Evolutionary conservation across 1,139 yeast genomes (phyloP).

Genomic region (Yamadazyma friedrichii): DNA sequence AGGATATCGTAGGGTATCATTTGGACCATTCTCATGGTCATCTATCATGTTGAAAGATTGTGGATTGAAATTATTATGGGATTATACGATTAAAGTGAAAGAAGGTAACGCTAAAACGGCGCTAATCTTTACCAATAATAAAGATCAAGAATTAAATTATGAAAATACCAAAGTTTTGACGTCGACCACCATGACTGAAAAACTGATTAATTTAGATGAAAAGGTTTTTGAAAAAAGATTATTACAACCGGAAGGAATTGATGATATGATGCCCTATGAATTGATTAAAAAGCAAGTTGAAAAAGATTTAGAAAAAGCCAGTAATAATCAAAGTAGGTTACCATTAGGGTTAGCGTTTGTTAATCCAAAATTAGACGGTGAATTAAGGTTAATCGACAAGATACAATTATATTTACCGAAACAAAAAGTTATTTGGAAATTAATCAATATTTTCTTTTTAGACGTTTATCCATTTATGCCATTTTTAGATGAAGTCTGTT

Average conservation of each 20-base stretch:
- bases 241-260: constrained; percentile 36
- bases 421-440: constrained; percentile 31
- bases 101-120: constrained; percentile 23
- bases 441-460: constrained; percentile 29
- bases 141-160: constrained; percentile 21
- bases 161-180: constrained; percentile 25
- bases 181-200: constrained; percentile 12
- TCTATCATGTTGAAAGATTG: constrained; percentile 49
- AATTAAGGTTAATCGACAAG: constrained; percentile 30
- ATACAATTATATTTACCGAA: constrained; percentile 33
- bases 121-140: constrained; percentile 17
- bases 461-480: constrained; percentile 39
- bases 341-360: constrained; percentile 30
- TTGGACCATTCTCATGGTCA: constrained; percentile 52
- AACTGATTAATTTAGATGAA: constrained; percentile 19
- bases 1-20: constrained; percentile 31
- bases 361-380: constrained; percentile 30
- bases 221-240: constrained; percentile 30
- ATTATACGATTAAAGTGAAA: constrained; percentile 25
- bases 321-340: constrained; percentile 19
- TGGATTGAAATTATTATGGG: constrained; percentile 37
- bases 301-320: constrained; percentile 15
- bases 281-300: constrained; percentile 20
- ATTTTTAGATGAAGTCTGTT: constrained; percentile 31
- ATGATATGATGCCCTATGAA: constrained; percentile 35